These are phyloP conservation scores for Arbutus unedo DNA, from an alignment of 148 eudicot genomes.

Conservation along the genomic window DNA sequence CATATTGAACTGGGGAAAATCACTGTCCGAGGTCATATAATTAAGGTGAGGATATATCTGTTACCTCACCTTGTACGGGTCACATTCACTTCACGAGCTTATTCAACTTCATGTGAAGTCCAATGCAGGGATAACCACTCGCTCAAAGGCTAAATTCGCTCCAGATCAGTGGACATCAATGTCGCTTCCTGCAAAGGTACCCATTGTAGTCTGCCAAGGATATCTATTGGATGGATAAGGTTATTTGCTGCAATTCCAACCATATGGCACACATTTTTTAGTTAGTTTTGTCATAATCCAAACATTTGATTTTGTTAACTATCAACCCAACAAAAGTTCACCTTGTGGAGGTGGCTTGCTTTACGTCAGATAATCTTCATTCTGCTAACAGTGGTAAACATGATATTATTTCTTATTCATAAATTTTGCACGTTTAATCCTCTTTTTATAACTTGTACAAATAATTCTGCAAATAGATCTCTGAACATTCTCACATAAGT, in stretches of 20 bases:
- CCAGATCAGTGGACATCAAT: slow-evolving; percentile 87
- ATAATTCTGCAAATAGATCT: not conserved
- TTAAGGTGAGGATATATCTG: slow-evolving; percentile 60
- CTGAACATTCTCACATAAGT: not conserved
- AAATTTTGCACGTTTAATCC: not conserved
- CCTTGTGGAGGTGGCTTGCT: not conserved
- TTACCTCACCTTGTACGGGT: not conserved
- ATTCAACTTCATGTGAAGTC: slow-evolving; percentile 48
- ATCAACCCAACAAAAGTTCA: not conserved
- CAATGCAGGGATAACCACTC: slow-evolving; percentile 84
- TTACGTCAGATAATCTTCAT: not conserved
- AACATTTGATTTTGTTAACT: not conserved
- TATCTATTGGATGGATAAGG: not conserved
- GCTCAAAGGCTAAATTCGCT: slow-evolving; percentile 76
- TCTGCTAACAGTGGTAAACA: not conserved
- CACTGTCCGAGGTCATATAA: slow-evolving; percentile 69
- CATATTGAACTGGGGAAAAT: slow-evolving; percentile 69
- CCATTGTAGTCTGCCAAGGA: slow-evolving; percentile 1
- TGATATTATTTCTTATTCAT: not conserved
- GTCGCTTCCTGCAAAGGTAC: slow-evolving; percentile 82
- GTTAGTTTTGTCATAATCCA: not conserved
- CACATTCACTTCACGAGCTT: slow-evolving; percentile 17
- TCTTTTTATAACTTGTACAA: not conserved
- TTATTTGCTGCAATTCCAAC: not conserved
- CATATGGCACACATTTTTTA: not conserved